A percentile compares a stretch with the other conserved stretches of the same genome.
phyloP scores from a whole-genome alignment of 140 eudicot species.

The Flaveria floridana region DNA sequence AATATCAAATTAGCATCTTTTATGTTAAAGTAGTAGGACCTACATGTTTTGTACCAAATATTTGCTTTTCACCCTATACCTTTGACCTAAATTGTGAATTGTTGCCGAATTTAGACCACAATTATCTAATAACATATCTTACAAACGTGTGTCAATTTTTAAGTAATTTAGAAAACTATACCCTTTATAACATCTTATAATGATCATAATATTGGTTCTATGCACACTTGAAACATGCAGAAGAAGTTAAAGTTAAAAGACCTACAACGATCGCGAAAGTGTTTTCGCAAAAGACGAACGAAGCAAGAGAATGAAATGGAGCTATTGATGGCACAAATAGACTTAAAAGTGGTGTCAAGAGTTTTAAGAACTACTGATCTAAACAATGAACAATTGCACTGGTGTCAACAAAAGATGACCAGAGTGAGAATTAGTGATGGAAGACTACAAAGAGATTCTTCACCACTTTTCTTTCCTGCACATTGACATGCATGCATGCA shows the following conservation, averaged over 20 bases:
- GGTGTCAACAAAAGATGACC: conserved; percentile 95
- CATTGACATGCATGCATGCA: conserved; percentile 38
- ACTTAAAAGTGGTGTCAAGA: conserved; percentile 88
- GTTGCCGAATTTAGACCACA: background rate
- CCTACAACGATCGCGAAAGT: conserved; percentile 46
- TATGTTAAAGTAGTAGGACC: background rate
- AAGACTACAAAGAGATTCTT: conserved; percentile 82
- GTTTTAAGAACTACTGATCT: conserved; percentile 73
- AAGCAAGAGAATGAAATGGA: conserved; percentile 56
- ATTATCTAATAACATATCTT: background rate
- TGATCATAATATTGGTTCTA: background rate
- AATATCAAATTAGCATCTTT: background rate
- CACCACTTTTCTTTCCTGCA: conserved; percentile 96
- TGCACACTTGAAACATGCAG: conserved; percentile 43
- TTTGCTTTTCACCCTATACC: conserved; percentile 12
- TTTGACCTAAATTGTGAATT: background rate
- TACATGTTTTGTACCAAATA: background rate
- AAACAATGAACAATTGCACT: conserved; percentile 75
- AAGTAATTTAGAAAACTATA: background rate
- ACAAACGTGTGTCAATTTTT: background rate
- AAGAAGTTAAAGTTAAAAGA: conserved; percentile 68
- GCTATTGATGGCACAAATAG: conserved; percentile 72
- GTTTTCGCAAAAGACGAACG: conserved; percentile 52
- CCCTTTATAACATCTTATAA: background rate
- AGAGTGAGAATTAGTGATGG: conserved; percentile 69